Percentiles rank a stretch among this genome's conserved stretches.
phyloP scores from a whole-genome alignment of 2,329 filamentous ascomycete species.

The Xylaria digitata region DNA sequence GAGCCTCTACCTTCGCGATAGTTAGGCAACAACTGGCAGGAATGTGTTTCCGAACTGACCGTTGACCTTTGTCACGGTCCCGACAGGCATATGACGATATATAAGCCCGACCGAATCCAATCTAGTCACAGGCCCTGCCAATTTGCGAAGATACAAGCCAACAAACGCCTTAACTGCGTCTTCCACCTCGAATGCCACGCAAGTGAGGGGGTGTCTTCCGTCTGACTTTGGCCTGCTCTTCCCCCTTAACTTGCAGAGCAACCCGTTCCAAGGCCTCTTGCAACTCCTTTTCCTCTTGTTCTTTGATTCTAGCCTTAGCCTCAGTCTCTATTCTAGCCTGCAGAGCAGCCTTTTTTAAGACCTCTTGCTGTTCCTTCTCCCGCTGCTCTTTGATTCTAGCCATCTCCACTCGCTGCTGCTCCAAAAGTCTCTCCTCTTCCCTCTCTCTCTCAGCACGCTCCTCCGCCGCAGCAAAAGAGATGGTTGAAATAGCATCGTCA shows the following conservation, averaged over 20 bases:
- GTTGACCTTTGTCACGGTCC: no score
- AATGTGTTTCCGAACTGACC: no score
- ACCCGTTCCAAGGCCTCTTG: slow-evolving; percentile 74
- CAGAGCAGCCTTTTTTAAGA: slow-evolving; percentile 69
- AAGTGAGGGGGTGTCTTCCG: slow-evolving; percentile 56
- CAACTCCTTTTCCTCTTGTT: slow-evolving; percentile 72
- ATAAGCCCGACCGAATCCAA: not conserved
- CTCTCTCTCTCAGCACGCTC: slow-evolving; percentile 71
- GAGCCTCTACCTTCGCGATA: not conserved
- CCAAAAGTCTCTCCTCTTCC: slow-evolving; percentile 79
- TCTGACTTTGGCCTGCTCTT: slow-evolving; percentile 86
- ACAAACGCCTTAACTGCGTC: slow-evolving; percentile 6
- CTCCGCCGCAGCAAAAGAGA: not conserved
- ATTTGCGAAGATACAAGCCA: not conserved
- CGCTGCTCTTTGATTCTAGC: slow-evolving; percentile 73
- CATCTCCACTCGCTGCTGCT: slow-evolving; percentile 79
- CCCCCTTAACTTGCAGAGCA: slow-evolving; percentile 79
- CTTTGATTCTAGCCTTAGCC: slow-evolving; percentile 70
- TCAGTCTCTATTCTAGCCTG: slow-evolving; percentile 77
- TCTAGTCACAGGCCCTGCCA: not conserved
- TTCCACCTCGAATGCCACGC: slow-evolving; percentile 3
- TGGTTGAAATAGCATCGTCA: not conserved
- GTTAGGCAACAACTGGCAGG: no score
- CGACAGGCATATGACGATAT: not conserved
- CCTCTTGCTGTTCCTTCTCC: slow-evolving; percentile 74